Conservation (phyloP, 306 rosid genomes). For the Prinsepia uniflora region DNA sequence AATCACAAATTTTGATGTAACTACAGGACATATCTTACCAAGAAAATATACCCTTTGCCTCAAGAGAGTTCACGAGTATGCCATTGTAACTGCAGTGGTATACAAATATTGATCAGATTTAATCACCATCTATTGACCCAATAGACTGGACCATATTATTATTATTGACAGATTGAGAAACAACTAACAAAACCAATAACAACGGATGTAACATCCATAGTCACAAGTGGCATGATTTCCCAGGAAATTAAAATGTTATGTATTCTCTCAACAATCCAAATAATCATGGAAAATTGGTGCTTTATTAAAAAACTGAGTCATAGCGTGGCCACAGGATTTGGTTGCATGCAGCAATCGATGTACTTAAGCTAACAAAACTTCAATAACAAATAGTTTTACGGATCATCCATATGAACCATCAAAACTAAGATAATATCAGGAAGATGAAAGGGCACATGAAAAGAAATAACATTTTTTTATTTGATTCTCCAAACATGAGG, state of each 20-base stretch:
- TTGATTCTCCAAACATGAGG: constrained; percentile 7
- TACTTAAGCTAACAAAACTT: neutral
- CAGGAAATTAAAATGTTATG: constrained; percentile 2
- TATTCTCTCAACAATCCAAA: neutral
- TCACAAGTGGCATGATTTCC: neutral
- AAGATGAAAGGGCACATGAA: neutral
- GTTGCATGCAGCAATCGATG: neutral
- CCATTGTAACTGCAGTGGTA: constrained; percentile 75
- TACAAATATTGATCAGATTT: constrained; percentile 22
- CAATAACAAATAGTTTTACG: no score
- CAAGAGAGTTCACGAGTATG: constrained; percentile 70
- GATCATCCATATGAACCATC: neutral
- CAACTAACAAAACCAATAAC: neutral
- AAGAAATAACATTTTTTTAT: neutral
- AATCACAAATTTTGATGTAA: constrained; percentile 13
- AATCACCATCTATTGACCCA: constrained; percentile 15
- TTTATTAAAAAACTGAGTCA: neutral
- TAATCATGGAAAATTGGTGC: neutral
- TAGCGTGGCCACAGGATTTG: neutral
- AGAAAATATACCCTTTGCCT: constrained; percentile 70
- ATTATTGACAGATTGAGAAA: neutral
- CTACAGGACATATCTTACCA: constrained; percentile 51
- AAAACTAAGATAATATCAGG: neutral
- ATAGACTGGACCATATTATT: neutral
- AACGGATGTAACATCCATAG: neutral